A percentile compares a stretch with the other conserved stretches of the same genome.
Conservation (phyloP, 495 filamentous ascomycete genomes). For the Extremus antarcticus region DNA sequence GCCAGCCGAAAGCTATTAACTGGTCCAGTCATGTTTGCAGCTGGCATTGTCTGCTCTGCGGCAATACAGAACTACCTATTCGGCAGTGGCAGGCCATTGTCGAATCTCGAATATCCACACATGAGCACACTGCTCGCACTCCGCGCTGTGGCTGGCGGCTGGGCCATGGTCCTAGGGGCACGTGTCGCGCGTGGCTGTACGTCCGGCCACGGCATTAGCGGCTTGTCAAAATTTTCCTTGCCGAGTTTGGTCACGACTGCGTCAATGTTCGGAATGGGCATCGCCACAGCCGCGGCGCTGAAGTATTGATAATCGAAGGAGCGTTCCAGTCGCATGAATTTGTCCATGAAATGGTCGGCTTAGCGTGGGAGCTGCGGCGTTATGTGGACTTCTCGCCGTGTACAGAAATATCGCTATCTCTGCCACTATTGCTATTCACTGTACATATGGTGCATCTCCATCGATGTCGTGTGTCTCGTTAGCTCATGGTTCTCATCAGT, state of each 20-base stretch:
- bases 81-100: not conserved
- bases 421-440: too few relatives aligned
- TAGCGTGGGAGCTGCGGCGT: not conserved
- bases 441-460: too few relatives aligned
- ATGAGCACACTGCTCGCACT: constrained; percentile 10
- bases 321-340: not conserved
- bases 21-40: constrained; percentile 33
- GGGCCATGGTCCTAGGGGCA: constrained; percentile 41
- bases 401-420: too few relatives aligned
- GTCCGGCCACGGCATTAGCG: constrained; percentile 49
- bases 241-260: constrained; percentile 43
- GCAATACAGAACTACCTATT: not conserved
- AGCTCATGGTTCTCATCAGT: not conserved
- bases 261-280: constrained; percentile 39
- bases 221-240: constrained; percentile 39
- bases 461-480: not conserved
- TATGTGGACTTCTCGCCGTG: too few relatives aligned
- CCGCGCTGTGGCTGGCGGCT: constrained; percentile 37
- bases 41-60: constrained; percentile 23
- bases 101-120: not conserved
- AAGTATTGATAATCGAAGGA: not conserved
- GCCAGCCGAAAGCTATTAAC: not conserved
- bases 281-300: not conserved
- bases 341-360: not conserved
- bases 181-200: constrained; percentile 48